phyloP scores from a whole-genome alignment of 352 stramenopile genomes.

The Elongisporangium undulatum region DNA sequence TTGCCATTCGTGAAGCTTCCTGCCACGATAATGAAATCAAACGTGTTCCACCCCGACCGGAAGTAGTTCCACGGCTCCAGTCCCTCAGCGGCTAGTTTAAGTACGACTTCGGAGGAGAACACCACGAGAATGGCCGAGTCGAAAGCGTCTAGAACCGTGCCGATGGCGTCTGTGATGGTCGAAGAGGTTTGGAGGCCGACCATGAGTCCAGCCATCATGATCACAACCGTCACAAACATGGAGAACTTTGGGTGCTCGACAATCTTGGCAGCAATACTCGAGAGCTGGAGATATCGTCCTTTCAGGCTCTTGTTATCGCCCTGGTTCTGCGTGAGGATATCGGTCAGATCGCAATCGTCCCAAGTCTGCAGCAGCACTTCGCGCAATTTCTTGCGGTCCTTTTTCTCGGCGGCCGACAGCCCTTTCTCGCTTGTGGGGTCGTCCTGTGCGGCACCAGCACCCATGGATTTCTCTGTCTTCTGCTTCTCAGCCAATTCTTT shows the following conservation, averaged over 20 bases:
- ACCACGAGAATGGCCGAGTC: constrained; percentile 69
- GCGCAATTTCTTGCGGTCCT: constrained; percentile 69
- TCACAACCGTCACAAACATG: constrained; percentile 74
- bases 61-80: constrained; percentile 81
- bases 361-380: constrained; percentile 71
- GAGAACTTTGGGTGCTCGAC: constrained; percentile 55
- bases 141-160: constrained; percentile 33
- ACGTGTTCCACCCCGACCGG: constrained; percentile 68
- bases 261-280: constrained; percentile 34
- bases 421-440: constrained; percentile 26
- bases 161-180: constrained; percentile 42
- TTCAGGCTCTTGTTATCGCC: constrained; percentile 42
- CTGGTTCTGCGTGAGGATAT: constrained; percentile 47
- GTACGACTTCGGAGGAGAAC: constrained; percentile 70
- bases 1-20: constrained; percentile 60
- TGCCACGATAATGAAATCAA: constrained; percentile 84
- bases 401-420: constrained; percentile 43
- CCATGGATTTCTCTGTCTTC: constrained; percentile 7
- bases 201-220: constrained; percentile 67
- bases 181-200: constrained; percentile 77
- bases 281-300: constrained; percentile 45
- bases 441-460: constrained; percentile 7
- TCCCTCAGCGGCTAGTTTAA: constrained; percentile 78
- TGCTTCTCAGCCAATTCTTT: constrained; percentile 33
- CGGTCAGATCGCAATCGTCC: constrained; percentile 68